Evolutionary conservation across 768 basidiomycete species (phyloP).

Genomic region (Mrakia hoshinonis): DNA sequence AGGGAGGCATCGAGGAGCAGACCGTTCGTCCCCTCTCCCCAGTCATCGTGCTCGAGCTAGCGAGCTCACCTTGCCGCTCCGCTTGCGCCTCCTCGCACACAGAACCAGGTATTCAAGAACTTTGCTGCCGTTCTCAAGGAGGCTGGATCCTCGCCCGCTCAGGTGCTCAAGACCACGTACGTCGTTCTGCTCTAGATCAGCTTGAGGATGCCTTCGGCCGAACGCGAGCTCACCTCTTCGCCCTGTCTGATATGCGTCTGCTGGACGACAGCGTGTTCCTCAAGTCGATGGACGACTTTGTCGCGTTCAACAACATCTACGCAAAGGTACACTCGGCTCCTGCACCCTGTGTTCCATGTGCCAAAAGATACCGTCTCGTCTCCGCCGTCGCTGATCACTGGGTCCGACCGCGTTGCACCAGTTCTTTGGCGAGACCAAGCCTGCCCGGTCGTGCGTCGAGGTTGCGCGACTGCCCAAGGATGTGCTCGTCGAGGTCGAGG

Average conservation of each 20-base stretch:
- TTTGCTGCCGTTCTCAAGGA: constrained; percentile 73
- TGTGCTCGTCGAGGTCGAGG: constrained; percentile 83
- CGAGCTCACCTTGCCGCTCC: neutral
- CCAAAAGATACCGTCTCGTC: no score
- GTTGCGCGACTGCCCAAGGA: constrained; percentile 73
- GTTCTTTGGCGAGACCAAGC: constrained; percentile 84
- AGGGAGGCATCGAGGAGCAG: constrained; percentile 17
- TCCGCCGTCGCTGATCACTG: no score
- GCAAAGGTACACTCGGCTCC: no score
- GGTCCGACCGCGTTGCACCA: constrained; percentile 55
- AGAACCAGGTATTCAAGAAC: constrained; percentile 74
- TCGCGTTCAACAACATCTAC: constrained; percentile 31
- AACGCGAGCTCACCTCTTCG: neutral
- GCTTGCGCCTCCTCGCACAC: neutral
- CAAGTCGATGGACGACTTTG: constrained; percentile 85
- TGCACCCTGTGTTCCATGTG: no score
- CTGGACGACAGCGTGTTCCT: constrained; percentile 54
- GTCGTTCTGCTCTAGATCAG: constrained; percentile 36
- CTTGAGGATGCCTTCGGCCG: neutral
- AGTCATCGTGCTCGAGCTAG: neutral
- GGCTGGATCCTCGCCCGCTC: constrained; percentile 63
- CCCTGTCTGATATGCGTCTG: neutral
- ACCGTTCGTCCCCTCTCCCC: neutral
- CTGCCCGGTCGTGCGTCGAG: constrained; percentile 86
- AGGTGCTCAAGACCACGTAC: constrained; percentile 87